phyloP scores from a whole-genome alignment of 2,329 filamentous ascomycete genomes.

The Zasmidium citrigriseum region DNA sequence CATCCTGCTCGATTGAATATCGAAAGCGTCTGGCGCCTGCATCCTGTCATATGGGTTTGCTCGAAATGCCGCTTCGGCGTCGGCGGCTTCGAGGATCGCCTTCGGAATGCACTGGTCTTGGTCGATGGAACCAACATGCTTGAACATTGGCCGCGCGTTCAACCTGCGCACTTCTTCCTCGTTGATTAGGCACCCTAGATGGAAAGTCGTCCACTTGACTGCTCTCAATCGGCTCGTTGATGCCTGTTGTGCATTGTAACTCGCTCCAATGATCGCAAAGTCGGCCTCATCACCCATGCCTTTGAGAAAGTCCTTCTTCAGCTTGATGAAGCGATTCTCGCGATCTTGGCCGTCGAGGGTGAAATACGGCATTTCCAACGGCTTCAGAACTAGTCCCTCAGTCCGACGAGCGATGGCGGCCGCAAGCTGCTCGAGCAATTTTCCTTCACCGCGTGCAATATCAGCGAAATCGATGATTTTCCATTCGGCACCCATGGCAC shows the following conservation, averaged over 20 bases:
- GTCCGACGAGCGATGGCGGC: constrained; percentile 64
- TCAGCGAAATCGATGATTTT: constrained; percentile 67
- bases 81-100: constrained; percentile 45
- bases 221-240: constrained; percentile 53
- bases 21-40: constrained; percentile 23
- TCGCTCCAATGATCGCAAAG: constrained; percentile 75
- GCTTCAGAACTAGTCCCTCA: constrained; percentile 82
- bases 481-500: constrained; percentile 67
- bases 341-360: constrained; percentile 26
- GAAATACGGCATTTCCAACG: constrained; percentile 75
- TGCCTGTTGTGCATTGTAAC: constrained; percentile 67
- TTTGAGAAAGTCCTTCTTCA: constrained; percentile 83
- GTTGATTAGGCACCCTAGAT: constrained; percentile 74
- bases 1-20: constrained; percentile 17
- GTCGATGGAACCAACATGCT: constrained; percentile 60
- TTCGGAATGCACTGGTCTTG: constrained; percentile 50
- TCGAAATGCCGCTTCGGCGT: constrained; percentile 42
- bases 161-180: constrained; percentile 58
- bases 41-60: constrained; percentile 33
- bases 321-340: constrained; percentile 63
- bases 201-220: constrained; percentile 73
- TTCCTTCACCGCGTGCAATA: constrained; percentile 48
- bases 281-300: constrained; percentile 81
- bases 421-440: constrained; percentile 66
- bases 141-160: constrained; percentile 60